These are phyloP conservation scores for Austroboletus niveus DNA, from an alignment of 1,284 basidiomycete genomes.

Conservation along the genomic window DNA sequence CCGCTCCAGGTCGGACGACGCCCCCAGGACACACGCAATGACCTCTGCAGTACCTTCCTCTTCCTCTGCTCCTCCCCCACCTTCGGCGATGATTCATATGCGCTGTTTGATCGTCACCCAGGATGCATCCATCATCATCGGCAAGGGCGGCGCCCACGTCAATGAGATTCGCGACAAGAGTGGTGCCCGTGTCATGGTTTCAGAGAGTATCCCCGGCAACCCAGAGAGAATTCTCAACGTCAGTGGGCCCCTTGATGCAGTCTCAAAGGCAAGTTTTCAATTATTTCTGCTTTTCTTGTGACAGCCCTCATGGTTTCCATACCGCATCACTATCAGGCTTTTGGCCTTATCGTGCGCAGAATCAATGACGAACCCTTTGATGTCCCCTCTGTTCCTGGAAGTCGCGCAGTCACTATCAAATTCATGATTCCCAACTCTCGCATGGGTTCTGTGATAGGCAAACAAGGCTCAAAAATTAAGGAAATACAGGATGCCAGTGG, in stretches of 20 bases:
- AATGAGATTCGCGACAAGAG: slow-evolving; percentile 99
- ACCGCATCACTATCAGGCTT: slow-evolving; percentile 62
- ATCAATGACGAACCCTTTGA: slow-evolving; percentile 99
- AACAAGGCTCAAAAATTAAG: slow-evolving; percentile 97
- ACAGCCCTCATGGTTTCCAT: slow-evolving; percentile 9
- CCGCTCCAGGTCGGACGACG: slow-evolving; percentile 34
- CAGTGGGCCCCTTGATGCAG: slow-evolving; percentile 95
- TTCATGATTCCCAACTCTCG: slow-evolving; percentile 99
- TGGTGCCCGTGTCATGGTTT: slow-evolving; percentile 92
- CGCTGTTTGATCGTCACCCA: slow-evolving; percentile 97
- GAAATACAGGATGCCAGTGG: slow-evolving; percentile 99
- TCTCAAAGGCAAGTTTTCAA: slow-evolving; percentile 77
- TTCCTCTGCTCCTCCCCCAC: slow-evolving; percentile 40
- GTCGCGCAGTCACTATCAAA: slow-evolving; percentile 97
- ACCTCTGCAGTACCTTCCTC: slow-evolving; percentile 48
- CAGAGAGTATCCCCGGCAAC: slow-evolving; percentile 95
- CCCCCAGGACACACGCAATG: slow-evolving; percentile 33
- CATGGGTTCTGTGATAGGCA: slow-evolving; percentile 99
- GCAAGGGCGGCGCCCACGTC: slow-evolving; percentile 93
- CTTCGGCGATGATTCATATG: slow-evolving; percentile 86
- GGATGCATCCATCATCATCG: slow-evolving; percentile 99
- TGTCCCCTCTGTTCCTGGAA: slow-evolving; percentile 95
- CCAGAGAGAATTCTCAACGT: slow-evolving; percentile 98
- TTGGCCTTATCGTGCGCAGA: slow-evolving; percentile 96
- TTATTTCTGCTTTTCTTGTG: slow-evolving; percentile 6